A percentile compares a stretch with the other conserved stretches of the same genome.
These are phyloP conservation scores for Guyanaporus albipodus DNA, from an alignment of 768 basidiomycete species.

Conservation along the genomic window DNA sequence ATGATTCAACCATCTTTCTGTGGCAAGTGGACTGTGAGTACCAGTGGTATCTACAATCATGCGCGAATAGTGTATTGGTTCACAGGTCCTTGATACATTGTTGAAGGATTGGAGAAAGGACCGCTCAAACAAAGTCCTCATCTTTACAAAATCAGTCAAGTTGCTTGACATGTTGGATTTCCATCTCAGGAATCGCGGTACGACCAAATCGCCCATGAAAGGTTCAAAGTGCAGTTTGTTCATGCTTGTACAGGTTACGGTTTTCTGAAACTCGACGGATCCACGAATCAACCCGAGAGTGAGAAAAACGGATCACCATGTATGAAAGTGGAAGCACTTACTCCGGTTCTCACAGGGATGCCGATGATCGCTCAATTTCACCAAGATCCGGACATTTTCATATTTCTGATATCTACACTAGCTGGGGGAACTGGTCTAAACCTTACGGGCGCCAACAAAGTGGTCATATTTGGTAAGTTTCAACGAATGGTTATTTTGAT, in stretches of 20 bases:
- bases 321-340: background rate
- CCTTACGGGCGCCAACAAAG: slow-evolving; percentile 89
- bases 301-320: slow-evolving; percentile 26
- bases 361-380: slow-evolving; percentile 83
- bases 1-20: slow-evolving; percentile 66
- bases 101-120: slow-evolving; percentile 67
- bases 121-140: slow-evolving; percentile 77
- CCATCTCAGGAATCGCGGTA: slow-evolving; percentile 59
- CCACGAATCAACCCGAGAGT: slow-evolving; percentile 64
- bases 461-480: slow-evolving; percentile 77
- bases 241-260: slow-evolving; percentile 40
- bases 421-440: slow-evolving; percentile 92
- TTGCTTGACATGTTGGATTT: slow-evolving; percentile 81
- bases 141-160: slow-evolving; percentile 93
- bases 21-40: slow-evolving; percentile 80
- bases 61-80: background rate
- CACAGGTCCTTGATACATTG: slow-evolving; percentile 61
- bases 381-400: slow-evolving; percentile 61
- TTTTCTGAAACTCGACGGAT: slow-evolving; percentile 79
- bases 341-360: slow-evolving; percentile 55
- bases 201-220: background rate
- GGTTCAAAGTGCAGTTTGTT: background rate
- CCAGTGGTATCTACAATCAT: background rate
- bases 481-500: background rate
- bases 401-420: slow-evolving; percentile 87